Conservation (phyloP, 2,329 filamentous ascomycete genomes). For the Triangularia setosa region DNA sequence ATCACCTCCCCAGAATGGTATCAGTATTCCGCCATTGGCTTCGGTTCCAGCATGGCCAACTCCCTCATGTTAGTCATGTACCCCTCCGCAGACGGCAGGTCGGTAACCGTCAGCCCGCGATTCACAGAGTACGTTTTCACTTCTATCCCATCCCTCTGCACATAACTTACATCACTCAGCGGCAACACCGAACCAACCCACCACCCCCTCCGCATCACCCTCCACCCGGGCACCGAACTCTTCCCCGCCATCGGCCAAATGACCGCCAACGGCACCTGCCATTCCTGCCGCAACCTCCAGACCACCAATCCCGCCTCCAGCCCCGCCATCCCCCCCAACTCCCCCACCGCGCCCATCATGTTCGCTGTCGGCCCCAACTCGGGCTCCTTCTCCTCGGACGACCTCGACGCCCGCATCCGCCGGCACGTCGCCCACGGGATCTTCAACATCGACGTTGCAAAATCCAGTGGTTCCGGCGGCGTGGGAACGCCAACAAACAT, state of each 20-base stretch:
- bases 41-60: slow-evolving; percentile 25
- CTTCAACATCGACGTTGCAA: slow-evolving; percentile 21
- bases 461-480: slow-evolving; percentile 20
- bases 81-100: slow-evolving; percentile 19
- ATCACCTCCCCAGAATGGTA: slow-evolving; percentile 25
- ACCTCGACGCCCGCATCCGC: slow-evolving; percentile 20
- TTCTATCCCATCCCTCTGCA: too few relatives aligned
- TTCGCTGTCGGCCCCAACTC: slow-evolving; percentile 25
- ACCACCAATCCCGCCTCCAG: background rate
- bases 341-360: slow-evolving; percentile 16
- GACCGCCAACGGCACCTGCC: slow-evolving; percentile 25
- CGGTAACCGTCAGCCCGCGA: slow-evolving; percentile 24
- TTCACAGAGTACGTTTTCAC: background rate
- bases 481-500: slow-evolving; percentile 10
- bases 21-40: slow-evolving; percentile 27
- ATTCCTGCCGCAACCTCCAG: slow-evolving; percentile 20
- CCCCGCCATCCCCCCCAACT: slow-evolving; percentile 3
- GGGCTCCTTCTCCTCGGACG: slow-evolving; percentile 15
- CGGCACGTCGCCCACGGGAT: slow-evolving; percentile 25
- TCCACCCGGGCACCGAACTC: slow-evolving; percentile 18
- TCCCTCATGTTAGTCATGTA: slow-evolving; percentile 27
- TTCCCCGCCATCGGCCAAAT: slow-evolving; percentile 15
- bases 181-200: slow-evolving; percentile 25
- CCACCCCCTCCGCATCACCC: slow-evolving; percentile 14
- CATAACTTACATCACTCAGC: background rate